Evolutionary conservation across 352 stramenopile genomes (phyloP), one percentile per base, ranked within the genome.

Genomic region (Salisapilia sapeloensis): DNA sequence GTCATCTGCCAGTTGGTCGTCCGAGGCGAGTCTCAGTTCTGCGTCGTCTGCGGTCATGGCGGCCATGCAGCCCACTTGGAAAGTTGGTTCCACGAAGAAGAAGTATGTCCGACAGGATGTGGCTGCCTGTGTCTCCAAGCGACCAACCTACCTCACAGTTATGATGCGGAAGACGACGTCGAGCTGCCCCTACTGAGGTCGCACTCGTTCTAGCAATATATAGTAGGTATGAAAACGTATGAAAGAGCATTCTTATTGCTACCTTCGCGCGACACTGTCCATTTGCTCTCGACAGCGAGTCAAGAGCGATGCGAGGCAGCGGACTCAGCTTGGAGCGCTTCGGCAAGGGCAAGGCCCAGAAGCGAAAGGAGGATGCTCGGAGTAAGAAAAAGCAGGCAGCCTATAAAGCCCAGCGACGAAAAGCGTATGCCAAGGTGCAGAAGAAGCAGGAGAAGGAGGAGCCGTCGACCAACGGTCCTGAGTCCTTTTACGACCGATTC

Each of bases 91-190:
- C 60, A 70, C 15, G 35, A 53, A 4, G 69, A 87, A 40, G 70
- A 62, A 9, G 47, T 57, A 20, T 90, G 75, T 39, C 75, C 75
- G 0, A 90, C 75, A 1, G 75, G 75, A 28, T 90, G 75, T 21
- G 70, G 75, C 13, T 90, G 74, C 46, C 86, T 70, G 74, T 90
- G 74, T 50, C 84, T 84, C 27, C 64, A 83, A 33, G 55, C 66
- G 2, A 81, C 70, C n/a, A n/a, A n/a, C n/a, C n/a, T n/a, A n/a
- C n/a, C n/a, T n/a, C n/a, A n/a, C n/a, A n/a, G n/a, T n/a, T n/a
- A n/a, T n/a, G n/a, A n/a, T n/a, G n/a, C n/a, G n/a, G n/a, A n/a
- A n/a, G n/a, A n/a, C n/a, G n/a, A n/a, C n/a, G 55, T 67, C 7
- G 49, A 66, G 25, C 39, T 43, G 1, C 35, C 51, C 24, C 51